Evolutionary conservation across 202 grass and related monocot species (phyloP), one percentile per base, ranked within the genome.

Genomic region (Bolboschoenoplectus hybrid): DNA sequence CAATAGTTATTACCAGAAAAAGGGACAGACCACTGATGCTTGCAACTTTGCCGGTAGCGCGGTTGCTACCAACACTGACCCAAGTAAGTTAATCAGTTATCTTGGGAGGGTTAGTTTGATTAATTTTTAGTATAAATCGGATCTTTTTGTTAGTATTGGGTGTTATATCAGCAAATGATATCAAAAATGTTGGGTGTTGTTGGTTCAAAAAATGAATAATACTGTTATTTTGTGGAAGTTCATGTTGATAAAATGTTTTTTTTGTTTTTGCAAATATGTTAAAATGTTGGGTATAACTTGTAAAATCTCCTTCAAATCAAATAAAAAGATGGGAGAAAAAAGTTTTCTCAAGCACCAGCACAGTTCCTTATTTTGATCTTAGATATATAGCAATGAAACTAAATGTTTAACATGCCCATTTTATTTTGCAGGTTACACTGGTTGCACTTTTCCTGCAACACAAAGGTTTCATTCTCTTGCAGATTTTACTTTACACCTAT

Each of bases 1-100:
- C 80, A 97, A 97, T 85, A 93, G 92, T 87, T 97, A 87, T 89
- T 97, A 88, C 89, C 95, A 97, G 89, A 86, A 87, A 50, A 93
- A 88, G 44, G 89, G 85, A 53, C 92, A 95, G 84, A 70, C 89
- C 79, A 32, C 88, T 3, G 80, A 81, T 14, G 89, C 92, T 38
- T 97, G 95, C 84, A 64, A 86, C 85, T 97, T 97, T 85, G 58
- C 92, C 50, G 81, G 87, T 82, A 84, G 80, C 86, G 75, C 92
- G 44, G 0, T 32, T 9, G 19, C 85, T 81, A 45, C 63, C 83
- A 73, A 2, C 70, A 88, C 17, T 53, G 92, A 97, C 82, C 95
- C 95, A 9, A 95, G 95, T 93, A 90, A 64, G 46, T 60, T 12
- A 55, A 9, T 61, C 6, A 61, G 14, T 14, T 32, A 44, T 12